Base-by-base conservation (phyloP, 805 yeast genomes). In the Jamesozyma spencerorum region DNA sequence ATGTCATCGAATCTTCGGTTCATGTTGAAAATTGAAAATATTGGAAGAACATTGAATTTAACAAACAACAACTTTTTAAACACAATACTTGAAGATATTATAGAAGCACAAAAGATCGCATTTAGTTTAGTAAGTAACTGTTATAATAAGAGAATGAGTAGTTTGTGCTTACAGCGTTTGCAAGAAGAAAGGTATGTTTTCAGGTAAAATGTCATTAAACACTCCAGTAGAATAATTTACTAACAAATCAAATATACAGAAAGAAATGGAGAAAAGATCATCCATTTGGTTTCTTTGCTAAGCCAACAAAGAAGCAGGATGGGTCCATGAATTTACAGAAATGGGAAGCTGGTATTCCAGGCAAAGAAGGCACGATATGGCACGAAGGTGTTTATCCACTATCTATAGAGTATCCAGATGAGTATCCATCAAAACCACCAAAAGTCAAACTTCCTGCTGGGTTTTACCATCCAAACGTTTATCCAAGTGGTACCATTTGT, bases 251-350 rank as follows among this genome's bases (percentile, higher is more conserved):
- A n/a, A 14, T 18, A 32, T 24, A 5, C 13, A 80, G 98, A 62
- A 90, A 88, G 64, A 86, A 83, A 61, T 92, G 99, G 99, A 78
- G 99, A 51, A 90, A 86, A 60, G 96, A 87, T 60, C 99, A 92
- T 59, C 99, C 99, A 0, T 92, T 88, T 63, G 97, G 97, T 6
- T 92, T 92, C 63, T 88, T 66, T 50, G 99, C 99, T 30, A 85
- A 85, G 56, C 99, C 99, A 12, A 57, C 66, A 19, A 88, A 84
- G 59, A 68, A 71, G n/a, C 54, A 68, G 1, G 95, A 87, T 55
- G 98, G 98, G 3, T 68, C 86, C 0, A 68, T 92, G 47, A 87
- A 92, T 61, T 69, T 92, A 47, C 82, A 83, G 55, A 72, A 65
- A 54, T 92, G 99, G 99, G 77, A 77, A 13, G 94, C 95, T 14